Evolutionary conservation across 306 rosid genomes (phyloP), one percentile per base, ranked within the genome.

Genomic region (Gillenia trifoliata): DNA sequence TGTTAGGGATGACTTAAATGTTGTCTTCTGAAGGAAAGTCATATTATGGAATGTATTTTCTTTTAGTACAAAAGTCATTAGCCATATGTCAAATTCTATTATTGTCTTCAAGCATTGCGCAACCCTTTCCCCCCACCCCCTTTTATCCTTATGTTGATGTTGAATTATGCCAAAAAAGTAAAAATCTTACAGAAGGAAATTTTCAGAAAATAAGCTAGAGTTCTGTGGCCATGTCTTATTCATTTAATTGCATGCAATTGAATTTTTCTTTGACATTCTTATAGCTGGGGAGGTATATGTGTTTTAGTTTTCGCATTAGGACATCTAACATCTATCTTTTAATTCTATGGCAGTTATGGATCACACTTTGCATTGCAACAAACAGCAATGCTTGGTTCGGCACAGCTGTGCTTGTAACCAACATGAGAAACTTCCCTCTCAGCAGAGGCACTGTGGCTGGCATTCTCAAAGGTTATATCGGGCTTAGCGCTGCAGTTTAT

Each of bases 371-470:
- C 63, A 68, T 91, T 26, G 98, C 91, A 62, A 43, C 89, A 2
- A 85, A 91, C 41, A 84, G 97, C 78, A 40, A 78, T 43, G 93
- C 98, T 41, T 93, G 98, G 97, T 78, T 89, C 4, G 89, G 93
- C 26, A 89, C 92, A 6, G 85, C 97, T 2, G 92, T 91, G 71
- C 92, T 91, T 61, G 92, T 93, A 33, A 89, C 92, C 74, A 93
- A 91, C 89, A 93, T 93, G 98, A 93, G 96, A 71, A 93, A 93
- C 86, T 93, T 93, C 82, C 98, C 96, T 82, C 92, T 89, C 70
- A 88, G 87, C 45, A 81, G 96, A 75, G 98, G 97, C 78, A 86
- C 88, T 8, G 87, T 91, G 71, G 88, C 96, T 45, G 98, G 97
- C 71, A 89, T 93, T 80, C 96, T 93, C 23, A 93, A 91, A 77